phyloP scores from a whole-genome alignment of 129 eudicot genomes.

The Centella asiatica region DNA sequence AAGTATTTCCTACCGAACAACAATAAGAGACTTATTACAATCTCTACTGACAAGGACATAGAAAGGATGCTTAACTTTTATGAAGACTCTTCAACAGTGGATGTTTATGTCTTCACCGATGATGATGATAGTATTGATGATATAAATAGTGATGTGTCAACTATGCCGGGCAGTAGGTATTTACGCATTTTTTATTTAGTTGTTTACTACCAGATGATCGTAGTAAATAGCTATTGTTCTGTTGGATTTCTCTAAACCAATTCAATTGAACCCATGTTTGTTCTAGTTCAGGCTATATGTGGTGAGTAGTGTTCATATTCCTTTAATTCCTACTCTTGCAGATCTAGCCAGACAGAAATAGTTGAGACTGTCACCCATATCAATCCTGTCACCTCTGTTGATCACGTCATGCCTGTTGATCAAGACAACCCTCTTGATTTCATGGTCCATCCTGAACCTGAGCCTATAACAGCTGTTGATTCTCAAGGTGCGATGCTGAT shows the following conservation, averaged over 20 bases:
- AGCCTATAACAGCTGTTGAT: background rate
- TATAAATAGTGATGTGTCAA: background rate
- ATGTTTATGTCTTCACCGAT: slow-evolving; percentile 2
- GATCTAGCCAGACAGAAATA: background rate
- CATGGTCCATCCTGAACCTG: background rate
- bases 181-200: background rate
- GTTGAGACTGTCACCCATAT: slow-evolving; percentile 1
- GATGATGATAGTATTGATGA: too few species aligned
- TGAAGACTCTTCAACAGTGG: slow-evolving; percentile 4
- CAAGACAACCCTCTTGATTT: background rate
- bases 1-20: slow-evolving; percentile 15
- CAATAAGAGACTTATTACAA: slow-evolving; percentile 7
- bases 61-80: slow-evolving; percentile 13
- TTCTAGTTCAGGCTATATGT: background rate
- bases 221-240: background rate
- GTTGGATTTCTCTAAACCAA: background rate
- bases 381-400: background rate
- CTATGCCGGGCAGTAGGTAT: slow-evolving; percentile 11
- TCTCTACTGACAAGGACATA: slow-evolving; percentile 12
- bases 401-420: background rate
- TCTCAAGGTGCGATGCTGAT: background rate
- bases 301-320: background rate
- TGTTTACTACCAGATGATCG: background rate
- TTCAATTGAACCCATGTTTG: background rate
- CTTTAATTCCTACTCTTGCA: slow-evolving; percentile 1